Conservation (phyloP, 139 green algal species). For the Micractinium conductrix region DNA sequence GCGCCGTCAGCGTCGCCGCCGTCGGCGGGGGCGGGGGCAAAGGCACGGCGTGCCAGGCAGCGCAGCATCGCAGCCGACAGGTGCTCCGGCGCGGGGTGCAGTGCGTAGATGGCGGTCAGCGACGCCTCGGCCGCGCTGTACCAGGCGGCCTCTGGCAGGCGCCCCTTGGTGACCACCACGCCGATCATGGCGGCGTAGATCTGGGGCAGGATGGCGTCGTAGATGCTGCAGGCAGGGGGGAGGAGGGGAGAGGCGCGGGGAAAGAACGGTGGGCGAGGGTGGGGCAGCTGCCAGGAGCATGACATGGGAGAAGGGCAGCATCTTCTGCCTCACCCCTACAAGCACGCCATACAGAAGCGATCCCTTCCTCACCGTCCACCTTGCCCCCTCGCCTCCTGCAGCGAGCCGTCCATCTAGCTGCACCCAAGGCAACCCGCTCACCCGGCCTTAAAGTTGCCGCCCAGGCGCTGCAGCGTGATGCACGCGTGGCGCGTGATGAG, state of each 20-base stretch:
- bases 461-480: conserved; percentile 47
- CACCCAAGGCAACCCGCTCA: conserved; percentile 34
- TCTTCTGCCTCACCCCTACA: not conserved
- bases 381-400: not conserved
- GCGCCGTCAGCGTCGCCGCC: not conserved
- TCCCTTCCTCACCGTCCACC: not conserved
- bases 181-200: conserved; percentile 53
- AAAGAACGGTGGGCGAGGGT: not conserved
- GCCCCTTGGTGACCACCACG: conserved; percentile 50
- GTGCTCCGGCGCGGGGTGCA: conserved; percentile 79
- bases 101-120: conserved; percentile 77
- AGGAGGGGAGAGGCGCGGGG: not conserved
- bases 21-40: not conserved
- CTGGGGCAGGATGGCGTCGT: conserved; percentile 33
- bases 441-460: conserved; percentile 30
- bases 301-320: not conserved
- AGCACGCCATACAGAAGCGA: not conserved
- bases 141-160: conserved; percentile 66
- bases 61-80: conserved; percentile 60
- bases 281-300: not conserved
- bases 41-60: conserved; percentile 42
- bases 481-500: conserved; percentile 69
- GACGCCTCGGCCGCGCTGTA: conserved; percentile 78
- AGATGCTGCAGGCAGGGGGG: conserved; percentile 23
- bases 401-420: conserved; percentile 33